Evolutionary conservation across 768 basidiomycete species (phyloP).

Genomic region (Candolleomyces eurysporus): DNA sequence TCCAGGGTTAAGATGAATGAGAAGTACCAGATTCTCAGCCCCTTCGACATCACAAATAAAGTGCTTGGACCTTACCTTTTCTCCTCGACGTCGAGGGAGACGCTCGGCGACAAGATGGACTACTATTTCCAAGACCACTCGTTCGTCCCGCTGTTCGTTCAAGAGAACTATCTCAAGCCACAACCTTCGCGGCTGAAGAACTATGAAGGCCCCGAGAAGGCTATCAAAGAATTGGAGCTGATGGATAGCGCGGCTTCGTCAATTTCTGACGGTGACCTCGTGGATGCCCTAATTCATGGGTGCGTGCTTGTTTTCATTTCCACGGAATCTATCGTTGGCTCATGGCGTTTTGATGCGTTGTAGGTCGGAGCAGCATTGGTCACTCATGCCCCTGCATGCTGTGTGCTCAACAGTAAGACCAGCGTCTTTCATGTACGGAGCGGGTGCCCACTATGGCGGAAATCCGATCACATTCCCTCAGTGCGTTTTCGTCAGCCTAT

Average conservation of each 20-base stretch:
- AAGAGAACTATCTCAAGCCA: conserved; percentile 96
- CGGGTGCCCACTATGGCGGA: conserved; percentile 60
- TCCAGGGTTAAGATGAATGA: conserved; percentile 83
- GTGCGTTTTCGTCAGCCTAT: conserved; percentile 44
- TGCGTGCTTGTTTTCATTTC: conserved; percentile 29
- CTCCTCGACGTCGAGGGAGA: conserved; percentile 74
- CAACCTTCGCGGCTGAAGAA: conserved; percentile 62
- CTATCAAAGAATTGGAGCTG: conserved; percentile 71
- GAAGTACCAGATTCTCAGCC: conserved; percentile 87
- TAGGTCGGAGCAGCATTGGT: conserved; percentile 95
- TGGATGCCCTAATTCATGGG: conserved; percentile 94
- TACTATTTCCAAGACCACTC: conserved; percentile 95
- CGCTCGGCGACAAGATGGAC: conserved; percentile 90
- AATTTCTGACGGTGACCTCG: conserved; percentile 92
- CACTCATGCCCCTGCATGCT: conserved; percentile 90
- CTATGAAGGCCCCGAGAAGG: conserved; percentile 59
- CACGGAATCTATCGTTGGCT: background rate
- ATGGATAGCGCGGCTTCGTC: conserved; percentile 89
- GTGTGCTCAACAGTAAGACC: conserved; percentile 88
- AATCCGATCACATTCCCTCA: conserved; percentile 78
- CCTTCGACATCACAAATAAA: conserved; percentile 89
- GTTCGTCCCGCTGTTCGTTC: conserved; percentile 89
- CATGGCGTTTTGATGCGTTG: conserved; percentile 6
- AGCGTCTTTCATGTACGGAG: conserved; percentile 79
- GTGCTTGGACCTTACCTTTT: conserved; percentile 92